Conservation (phyloP, 2,329 filamentous ascomycete genomes). For the Alternaria alternata region DNA sequence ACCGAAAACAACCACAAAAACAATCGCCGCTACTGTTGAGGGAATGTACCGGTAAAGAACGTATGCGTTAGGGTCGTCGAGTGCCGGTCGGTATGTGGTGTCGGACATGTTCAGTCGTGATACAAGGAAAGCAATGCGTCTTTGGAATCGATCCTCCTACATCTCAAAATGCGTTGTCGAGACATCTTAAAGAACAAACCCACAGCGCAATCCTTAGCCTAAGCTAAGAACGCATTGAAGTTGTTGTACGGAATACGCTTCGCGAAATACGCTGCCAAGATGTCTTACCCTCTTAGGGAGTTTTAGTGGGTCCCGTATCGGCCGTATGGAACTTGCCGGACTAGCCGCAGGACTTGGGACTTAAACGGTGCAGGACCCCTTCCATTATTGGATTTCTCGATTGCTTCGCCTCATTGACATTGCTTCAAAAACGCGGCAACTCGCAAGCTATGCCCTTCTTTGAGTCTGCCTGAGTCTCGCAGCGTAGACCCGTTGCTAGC, state of each 20-base stretch:
- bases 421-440: neutral
- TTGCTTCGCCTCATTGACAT: neutral
- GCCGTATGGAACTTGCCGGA: neutral
- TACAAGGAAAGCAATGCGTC: neutral
- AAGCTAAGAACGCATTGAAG: neutral
- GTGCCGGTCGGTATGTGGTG: conserved; percentile 14
- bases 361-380: neutral
- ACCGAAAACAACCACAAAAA: conserved; percentile 58
- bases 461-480: neutral
- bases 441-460: neutral
- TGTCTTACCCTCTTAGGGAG: neutral
- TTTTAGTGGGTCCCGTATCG: conserved; percentile 1
- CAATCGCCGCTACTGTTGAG: conserved; percentile 54
- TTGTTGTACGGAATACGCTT: neutral
- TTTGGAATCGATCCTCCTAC: neutral
- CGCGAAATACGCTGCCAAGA: conserved; percentile 3
- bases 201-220: neutral
- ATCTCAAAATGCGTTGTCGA: neutral
- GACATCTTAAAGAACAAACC: neutral
- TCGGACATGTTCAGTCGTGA: neutral
- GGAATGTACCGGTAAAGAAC: conserved; percentile 51
- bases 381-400: neutral
- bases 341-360: neutral
- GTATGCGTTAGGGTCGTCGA: conserved; percentile 25
- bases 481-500: neutral